Percentiles rank a stretch among this genome's conserved stretches.
phyloP scores from a whole-genome alignment of 305 asterid species.

The Petunia hybrid region DNA sequence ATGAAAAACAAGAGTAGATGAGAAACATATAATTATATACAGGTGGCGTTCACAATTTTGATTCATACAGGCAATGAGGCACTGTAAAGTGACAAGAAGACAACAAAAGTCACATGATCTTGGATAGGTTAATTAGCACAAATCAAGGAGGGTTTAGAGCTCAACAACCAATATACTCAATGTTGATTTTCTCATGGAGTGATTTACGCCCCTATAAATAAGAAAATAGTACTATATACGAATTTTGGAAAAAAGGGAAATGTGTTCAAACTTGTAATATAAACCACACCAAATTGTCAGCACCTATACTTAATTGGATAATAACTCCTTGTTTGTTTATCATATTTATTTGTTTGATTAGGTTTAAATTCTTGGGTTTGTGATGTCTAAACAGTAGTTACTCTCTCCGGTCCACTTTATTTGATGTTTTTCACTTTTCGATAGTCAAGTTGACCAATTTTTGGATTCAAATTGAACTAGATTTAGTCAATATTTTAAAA shows the following conservation, averaged over 20 bases:
- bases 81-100: not conserved
- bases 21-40: not conserved
- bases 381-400: too few relatives aligned
- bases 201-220: not conserved
- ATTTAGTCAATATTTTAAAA: too few relatives aligned
- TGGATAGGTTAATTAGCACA: not conserved
- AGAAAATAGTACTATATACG: not conserved
- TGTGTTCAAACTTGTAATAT: not conserved
- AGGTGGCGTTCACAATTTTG: not conserved
- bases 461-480: too few relatives aligned
- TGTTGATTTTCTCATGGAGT: not conserved
- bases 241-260: not conserved
- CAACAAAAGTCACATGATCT: not conserved
- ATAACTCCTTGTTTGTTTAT: not conserved
- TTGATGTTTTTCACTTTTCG: too few relatives aligned
- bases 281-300: conserved; percentile 18
- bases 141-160: conserved; percentile 24
- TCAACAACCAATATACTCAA: conserved; percentile 16
- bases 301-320: not conserved
- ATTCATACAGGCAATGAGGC: not conserved
- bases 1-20: not conserved
- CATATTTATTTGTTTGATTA: not conserved
- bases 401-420: too few relatives aligned
- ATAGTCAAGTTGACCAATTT: too few relatives aligned
- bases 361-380: not conserved